These are phyloP conservation scores for Penicillium pulvis DNA, from an alignment of 495 filamentous ascomycete genomes.

Conservation along the genomic window DNA sequence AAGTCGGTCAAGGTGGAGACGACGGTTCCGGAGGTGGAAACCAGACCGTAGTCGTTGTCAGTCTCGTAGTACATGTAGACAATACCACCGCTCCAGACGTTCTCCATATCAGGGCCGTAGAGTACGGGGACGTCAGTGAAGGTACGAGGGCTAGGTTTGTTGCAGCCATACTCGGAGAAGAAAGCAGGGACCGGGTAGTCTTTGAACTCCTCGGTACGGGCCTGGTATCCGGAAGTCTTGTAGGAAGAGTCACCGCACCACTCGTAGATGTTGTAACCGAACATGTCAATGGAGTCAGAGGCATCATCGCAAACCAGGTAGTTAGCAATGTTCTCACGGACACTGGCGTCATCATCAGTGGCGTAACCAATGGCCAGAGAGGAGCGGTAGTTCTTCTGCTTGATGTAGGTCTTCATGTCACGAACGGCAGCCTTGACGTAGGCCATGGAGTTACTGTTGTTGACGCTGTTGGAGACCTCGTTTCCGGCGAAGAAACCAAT, in stretches of 20 bases:
- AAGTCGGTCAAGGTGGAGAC: constrained; percentile 73
- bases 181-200: constrained; percentile 91
- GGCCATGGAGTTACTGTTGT: constrained; percentile 83
- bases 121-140: constrained; percentile 86
- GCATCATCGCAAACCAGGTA: constrained; percentile 90
- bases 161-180: constrained; percentile 99
- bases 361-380: constrained; percentile 89
- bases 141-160: constrained; percentile 69
- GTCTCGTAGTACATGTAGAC: constrained; percentile 99
- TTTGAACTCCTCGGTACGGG: constrained; percentile 78
- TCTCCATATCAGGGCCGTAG: constrained; percentile 78
- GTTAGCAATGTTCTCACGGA: constrained; percentile 74
- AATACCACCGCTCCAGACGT: constrained; percentile 91
- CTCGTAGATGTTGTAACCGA: constrained; percentile 99
- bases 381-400: constrained; percentile 67
- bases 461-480: constrained; percentile 84
- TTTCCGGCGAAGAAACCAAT: constrained; percentile 98
- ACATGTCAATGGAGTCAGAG: constrained; percentile 81
- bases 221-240: constrained; percentile 72
- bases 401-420: constrained; percentile 94
- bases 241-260: constrained; percentile 90
- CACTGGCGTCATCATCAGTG: constrained; percentile 83
- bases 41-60: constrained; percentile 86
- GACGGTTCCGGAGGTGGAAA: constrained; percentile 55
- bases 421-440: constrained; percentile 97